A percentile compares a stretch with the other conserved stretches of the same genome.
Conservation (phyloP, 352 stramenopile species). For the Pythium volutum region DNA sequence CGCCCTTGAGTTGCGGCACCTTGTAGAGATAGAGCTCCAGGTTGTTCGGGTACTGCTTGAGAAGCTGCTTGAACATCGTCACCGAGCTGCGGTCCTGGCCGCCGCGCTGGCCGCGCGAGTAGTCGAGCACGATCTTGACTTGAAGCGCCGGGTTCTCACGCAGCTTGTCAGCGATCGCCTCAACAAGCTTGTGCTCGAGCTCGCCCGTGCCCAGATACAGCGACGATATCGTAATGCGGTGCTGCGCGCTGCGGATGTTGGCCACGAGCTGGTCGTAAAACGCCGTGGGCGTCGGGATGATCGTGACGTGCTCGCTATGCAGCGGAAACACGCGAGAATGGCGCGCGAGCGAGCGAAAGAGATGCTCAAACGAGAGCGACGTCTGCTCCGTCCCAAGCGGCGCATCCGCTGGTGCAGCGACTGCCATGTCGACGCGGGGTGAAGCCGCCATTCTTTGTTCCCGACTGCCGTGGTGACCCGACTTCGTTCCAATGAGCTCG, state of each 20-base stretch:
- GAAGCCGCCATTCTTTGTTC: not conserved
- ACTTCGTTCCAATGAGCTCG: too few relatives aligned
- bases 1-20: constrained; percentile 61
- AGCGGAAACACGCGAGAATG: constrained; percentile 66
- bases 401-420: not conserved
- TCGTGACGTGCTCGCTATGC: constrained; percentile 39
- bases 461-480: too few relatives aligned
- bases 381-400: not conserved
- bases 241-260: constrained; percentile 51
- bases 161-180: constrained; percentile 37
- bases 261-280: constrained; percentile 65
- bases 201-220: constrained; percentile 68
- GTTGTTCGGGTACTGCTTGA: constrained; percentile 47
- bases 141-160: constrained; percentile 40
- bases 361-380: constrained; percentile 26
- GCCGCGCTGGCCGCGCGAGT: constrained; percentile 61
- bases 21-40: constrained; percentile 66
- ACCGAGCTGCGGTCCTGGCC: constrained; percentile 48
- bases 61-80: constrained; percentile 47
- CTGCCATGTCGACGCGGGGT: not conserved
- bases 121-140: constrained; percentile 68
- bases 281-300: constrained; percentile 44
- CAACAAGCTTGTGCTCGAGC: constrained; percentile 47
- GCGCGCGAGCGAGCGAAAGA: constrained; percentile 50
- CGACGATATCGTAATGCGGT: constrained; percentile 59